Conservation (phyloP, 495 filamentous ascomycete species). For the Lentithecium fluviatile region DNA sequence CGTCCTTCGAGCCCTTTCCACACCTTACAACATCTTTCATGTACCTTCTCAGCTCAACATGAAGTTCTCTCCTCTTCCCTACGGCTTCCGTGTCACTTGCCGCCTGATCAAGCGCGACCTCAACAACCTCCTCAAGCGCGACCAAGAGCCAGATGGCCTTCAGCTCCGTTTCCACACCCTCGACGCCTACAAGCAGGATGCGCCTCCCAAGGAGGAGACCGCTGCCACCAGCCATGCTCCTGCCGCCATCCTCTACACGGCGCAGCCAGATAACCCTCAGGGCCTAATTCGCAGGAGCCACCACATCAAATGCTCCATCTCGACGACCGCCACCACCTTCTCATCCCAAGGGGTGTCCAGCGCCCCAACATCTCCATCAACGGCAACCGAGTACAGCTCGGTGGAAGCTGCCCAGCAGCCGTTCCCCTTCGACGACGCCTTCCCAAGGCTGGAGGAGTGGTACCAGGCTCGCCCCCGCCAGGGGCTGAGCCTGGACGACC, state of each 20-base stretch:
- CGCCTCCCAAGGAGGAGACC: no score
- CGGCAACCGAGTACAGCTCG: neutral
- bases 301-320: neutral
- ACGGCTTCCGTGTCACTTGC: neutral
- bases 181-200: no score
- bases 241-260: no score
- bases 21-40: no score
- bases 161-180: neutral
- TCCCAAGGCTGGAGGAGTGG: neutral
- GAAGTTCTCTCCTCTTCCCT: neutral
- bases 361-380: neutral
- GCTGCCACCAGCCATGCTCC: no score
- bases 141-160: neutral
- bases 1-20: no score
- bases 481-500: slow-evolving; percentile 1
- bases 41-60: neutral
- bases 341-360: neutral
- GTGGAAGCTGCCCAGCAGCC: neutral
- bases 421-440: neutral
- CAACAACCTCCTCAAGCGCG: neutral
- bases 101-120: neutral
- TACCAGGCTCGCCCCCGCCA: neutral
- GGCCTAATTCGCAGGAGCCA: neutral
- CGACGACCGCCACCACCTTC: neutral
- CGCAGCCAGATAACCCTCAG: no score